Conservation (phyloP, 345 rosid genomes). For the Boechera retrofracta region DNA sequence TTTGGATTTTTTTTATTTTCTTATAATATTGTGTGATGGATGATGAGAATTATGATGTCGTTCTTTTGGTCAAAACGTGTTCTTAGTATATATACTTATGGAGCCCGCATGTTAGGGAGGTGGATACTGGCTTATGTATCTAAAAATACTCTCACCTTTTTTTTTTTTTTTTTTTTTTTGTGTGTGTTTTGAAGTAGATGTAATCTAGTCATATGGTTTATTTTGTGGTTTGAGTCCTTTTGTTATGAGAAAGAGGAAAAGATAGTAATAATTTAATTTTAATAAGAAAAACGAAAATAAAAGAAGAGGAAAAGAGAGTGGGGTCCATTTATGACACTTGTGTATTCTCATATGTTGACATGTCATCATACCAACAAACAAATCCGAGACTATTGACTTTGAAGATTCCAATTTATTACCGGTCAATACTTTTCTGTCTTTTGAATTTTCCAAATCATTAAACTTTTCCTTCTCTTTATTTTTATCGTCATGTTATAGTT, state of each 20-base stretch:
- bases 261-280: background rate
- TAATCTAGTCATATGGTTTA: background rate
- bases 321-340: background rate
- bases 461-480: too few species aligned
- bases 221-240: background rate
- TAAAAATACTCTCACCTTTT: too few species aligned
- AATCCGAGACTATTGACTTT: slow-evolving; percentile 35
- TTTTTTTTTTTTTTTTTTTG: too few species aligned
- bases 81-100: background rate
- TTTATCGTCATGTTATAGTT: too few species aligned
- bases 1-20: background rate
- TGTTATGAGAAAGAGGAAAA: background rate
- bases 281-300: too few species aligned
- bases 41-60: slow-evolving; percentile 11
- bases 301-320: too few species aligned
- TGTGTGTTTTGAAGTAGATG: background rate
- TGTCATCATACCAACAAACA: slow-evolving; percentile 31
- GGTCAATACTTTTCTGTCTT: slow-evolving; percentile 8
- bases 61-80: slow-evolving; percentile 27
- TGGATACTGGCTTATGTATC: background rate
- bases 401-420: slow-evolving; percentile 27
- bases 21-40: background rate
- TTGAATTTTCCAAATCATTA: slow-evolving; percentile 12
- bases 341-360: slow-evolving; percentile 9
- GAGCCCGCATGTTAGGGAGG: background rate